phyloP scores from a whole-genome alignment of 305 asterid species.

The Lippia alba region DNA sequence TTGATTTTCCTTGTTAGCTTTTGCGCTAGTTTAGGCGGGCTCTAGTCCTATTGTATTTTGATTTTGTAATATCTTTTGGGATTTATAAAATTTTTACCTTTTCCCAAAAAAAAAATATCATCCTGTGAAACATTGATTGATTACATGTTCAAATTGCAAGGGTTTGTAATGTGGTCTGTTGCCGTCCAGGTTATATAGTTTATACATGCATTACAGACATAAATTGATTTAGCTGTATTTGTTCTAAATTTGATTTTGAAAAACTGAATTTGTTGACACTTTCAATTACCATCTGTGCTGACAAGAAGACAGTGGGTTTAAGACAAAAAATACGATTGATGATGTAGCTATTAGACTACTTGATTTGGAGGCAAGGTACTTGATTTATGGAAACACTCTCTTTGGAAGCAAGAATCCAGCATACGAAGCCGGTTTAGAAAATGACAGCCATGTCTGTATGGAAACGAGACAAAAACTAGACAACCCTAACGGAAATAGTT shows the following conservation, averaged over 20 bases:
- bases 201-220: conserved; percentile 1
- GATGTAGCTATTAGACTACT: conserved; percentile 2
- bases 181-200: not conserved
- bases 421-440: not conserved
- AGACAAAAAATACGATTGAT: conserved; percentile 9
- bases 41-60: no score
- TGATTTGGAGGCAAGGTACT: not conserved
- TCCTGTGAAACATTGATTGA: no score
- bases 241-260: not conserved
- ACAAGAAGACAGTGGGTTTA: conserved; percentile 24
- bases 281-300: conserved; percentile 9
- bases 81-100: no score
- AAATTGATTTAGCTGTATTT: not conserved
- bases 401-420: not conserved
- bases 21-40: no score
- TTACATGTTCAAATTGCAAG: no score
- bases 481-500: not conserved
- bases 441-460: not conserved
- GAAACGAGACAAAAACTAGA: not conserved
- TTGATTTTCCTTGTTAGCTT: no score
- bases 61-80: no score
- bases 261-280: not conserved
- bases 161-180: not conserved
- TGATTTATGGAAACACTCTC: not conserved
- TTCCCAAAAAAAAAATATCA: no score